Evolutionary conservation across 805 yeast species (phyloP).

Genomic region (Candida koratica): DNA sequence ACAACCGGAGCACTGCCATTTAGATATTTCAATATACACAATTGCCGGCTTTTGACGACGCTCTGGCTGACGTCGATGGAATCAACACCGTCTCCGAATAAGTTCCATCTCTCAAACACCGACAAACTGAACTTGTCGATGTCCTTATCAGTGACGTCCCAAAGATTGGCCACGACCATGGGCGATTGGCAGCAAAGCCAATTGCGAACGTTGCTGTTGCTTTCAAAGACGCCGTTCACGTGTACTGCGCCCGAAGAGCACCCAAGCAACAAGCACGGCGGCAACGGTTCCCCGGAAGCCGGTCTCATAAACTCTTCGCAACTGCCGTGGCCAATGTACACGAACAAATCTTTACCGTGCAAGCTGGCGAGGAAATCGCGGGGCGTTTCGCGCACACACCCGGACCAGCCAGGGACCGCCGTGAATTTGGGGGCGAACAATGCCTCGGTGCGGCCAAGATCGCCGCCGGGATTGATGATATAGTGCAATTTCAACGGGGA

Average conservation of each 20-base stretch:
- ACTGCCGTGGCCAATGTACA: conserved; percentile 94
- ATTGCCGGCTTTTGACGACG: conserved; percentile 56
- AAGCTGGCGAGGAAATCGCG: conserved; percentile 30
- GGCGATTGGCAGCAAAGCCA: conserved; percentile 82
- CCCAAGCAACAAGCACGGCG: conserved; percentile 73
- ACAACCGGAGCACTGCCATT: conserved; percentile 93
- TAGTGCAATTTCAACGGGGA: conserved; percentile 25
- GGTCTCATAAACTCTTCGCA: conserved; percentile 79
- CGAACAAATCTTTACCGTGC: conserved; percentile 41
- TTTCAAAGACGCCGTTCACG: conserved; percentile 56
- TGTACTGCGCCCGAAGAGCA: conserved; percentile 81
- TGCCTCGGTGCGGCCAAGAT: conserved; percentile 62
- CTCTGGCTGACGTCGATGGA: conserved; percentile 52
- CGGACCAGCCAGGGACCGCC: conserved; percentile 24
- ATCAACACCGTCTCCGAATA: conserved; percentile 24
- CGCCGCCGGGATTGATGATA: conserved; percentile 80
- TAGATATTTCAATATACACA: conserved; percentile 65
- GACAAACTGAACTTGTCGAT: conserved; percentile 71
- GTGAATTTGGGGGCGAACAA: conserved; percentile 29
- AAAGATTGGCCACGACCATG: conserved; percentile 75
- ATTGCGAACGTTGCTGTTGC: conserved; percentile 71
- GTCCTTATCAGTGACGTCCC: conserved; percentile 98
- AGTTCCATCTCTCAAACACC: conserved; percentile 65
- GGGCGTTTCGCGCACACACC: conserved; percentile 56
- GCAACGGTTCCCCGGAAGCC: conserved; percentile 43